Conservation (phyloP, 257 asterid species). For the Lycium ferocissimum region DNA sequence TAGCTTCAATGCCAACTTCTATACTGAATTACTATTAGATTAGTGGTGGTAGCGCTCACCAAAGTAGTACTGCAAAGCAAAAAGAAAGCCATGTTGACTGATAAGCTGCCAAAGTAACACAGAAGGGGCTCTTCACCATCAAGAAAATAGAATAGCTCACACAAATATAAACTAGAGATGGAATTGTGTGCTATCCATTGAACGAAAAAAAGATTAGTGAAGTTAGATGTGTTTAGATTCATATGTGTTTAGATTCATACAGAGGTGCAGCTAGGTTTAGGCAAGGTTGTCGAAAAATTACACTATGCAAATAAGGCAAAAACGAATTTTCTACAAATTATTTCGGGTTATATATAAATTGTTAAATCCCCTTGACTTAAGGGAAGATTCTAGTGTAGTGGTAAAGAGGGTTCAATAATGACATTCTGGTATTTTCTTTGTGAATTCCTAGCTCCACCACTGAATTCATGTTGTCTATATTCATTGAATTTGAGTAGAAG, state of each 20-base stretch:
- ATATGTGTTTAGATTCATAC: background rate
- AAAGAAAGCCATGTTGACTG: conserved; percentile 20
- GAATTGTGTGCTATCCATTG: background rate
- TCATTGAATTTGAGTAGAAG: background rate
- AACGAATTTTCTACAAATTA: background rate
- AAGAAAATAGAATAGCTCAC: background rate
- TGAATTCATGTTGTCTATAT: background rate
- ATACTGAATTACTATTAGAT: conserved; percentile 4
- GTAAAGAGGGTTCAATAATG: background rate
- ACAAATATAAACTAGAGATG: conserved; percentile 14
- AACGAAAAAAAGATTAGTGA: background rate
- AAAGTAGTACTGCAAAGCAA: conserved; percentile 19
- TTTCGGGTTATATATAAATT: background rate
- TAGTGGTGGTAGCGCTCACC: background rate
- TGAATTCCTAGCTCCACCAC: background rate
- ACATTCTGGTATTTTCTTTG: too few relatives aligned
- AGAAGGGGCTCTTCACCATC: background rate
- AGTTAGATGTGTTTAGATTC: background rate
- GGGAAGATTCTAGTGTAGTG: background rate
- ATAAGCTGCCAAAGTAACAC: conserved; percentile 7
- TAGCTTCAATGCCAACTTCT: conserved; percentile 18
- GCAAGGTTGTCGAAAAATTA: background rate
- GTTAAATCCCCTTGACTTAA: background rate
- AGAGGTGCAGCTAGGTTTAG: background rate
- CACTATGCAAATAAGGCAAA: background rate